Evolutionary conservation across 2,329 filamentous ascomycete genomes (phyloP), one percentile per base, ranked within the genome.

Genomic region (Botrytis cinerea): DNA sequence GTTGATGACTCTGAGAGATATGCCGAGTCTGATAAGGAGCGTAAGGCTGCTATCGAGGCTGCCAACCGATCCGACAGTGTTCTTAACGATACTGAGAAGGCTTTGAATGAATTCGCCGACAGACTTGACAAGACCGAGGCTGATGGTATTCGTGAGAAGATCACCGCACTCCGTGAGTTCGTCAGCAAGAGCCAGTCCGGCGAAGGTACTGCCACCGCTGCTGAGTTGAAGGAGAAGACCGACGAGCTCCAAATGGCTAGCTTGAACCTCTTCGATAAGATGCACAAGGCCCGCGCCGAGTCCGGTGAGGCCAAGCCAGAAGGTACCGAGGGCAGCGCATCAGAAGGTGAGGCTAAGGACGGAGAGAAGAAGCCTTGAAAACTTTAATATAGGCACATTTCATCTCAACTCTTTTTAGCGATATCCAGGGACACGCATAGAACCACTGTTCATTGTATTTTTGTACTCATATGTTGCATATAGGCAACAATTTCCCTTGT

Each of bases 231-330:
- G 93, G 90, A 93, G 87, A 98, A 98, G 93, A 97, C 93, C 81
- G 96, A 98, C 79, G 95, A 98, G 85, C 93, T 99, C 82, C 96
- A 98, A 87, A 93, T 92, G 83, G 93, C 95, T 79, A 95, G 92
- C 85, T 88, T 99, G 86, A 97, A 93, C 86, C 91, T 98, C 81
- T 98, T 99, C 84, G 96, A 98, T 88, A 98, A 98, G 92, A 97
- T 99, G 93, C 95, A 99, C 93, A 97, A 97, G 89, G 94, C 95
- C 79, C 92, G 93, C 80, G 84, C 85, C 79, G 92, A 95, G 86
- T 87, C 87, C 79, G 83, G 86, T 81, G 84, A 89, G 82, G 84
- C 88, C 81, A 69, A 73, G 43, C 80, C 78, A 83, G 80, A 83
- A 85, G 80, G 84, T 86, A 75, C 81, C 85, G 84, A 83, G 75